A percentile compares a stretch with the other conserved stretches of the same genome.
Conservation (phyloP, 345 rosid genomes). For the Heritiera littoralis region DNA sequence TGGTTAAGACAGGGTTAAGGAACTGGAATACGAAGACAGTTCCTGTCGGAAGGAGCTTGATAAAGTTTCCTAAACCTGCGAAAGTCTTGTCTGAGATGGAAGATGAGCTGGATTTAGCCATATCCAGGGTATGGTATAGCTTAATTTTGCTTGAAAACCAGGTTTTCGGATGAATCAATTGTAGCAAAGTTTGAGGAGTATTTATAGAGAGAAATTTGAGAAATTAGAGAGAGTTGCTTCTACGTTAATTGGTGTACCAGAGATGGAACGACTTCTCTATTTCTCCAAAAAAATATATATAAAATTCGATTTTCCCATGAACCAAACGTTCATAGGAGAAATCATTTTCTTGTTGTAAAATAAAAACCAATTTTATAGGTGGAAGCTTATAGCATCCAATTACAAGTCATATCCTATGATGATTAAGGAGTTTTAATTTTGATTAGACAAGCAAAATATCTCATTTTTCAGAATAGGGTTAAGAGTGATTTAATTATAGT, state of each 20-base stretch:
- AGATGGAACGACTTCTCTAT: background rate
- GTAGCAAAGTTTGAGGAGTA: background rate
- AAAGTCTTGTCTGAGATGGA: constrained; percentile 49
- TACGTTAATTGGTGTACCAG: constrained; percentile 22
- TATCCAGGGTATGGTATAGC: background rate
- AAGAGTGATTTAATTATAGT: no score
- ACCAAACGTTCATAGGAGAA: no score
- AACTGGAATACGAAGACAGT: constrained; percentile 76
- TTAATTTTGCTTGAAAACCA: background rate
- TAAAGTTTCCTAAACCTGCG: constrained; percentile 59
- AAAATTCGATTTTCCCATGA: no score
- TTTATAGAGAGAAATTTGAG: background rate
- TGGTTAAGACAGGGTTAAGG: constrained; percentile 77
- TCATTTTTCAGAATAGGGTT: no score
- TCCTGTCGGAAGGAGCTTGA: constrained; percentile 90
- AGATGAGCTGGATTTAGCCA: constrained; percentile 9
- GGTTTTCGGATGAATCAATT: background rate
- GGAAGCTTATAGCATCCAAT: no score
- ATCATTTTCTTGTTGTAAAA: no score
- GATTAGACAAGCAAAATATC: no score
- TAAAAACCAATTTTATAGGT: no score
- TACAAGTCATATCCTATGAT: no score
- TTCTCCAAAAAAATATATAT: background rate
- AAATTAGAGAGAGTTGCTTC: constrained; percentile 25
- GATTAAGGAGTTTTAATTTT: no score